Base-by-base conservation (phyloP, 306 rosid species). In the Spatholobus suberectus region DNA sequence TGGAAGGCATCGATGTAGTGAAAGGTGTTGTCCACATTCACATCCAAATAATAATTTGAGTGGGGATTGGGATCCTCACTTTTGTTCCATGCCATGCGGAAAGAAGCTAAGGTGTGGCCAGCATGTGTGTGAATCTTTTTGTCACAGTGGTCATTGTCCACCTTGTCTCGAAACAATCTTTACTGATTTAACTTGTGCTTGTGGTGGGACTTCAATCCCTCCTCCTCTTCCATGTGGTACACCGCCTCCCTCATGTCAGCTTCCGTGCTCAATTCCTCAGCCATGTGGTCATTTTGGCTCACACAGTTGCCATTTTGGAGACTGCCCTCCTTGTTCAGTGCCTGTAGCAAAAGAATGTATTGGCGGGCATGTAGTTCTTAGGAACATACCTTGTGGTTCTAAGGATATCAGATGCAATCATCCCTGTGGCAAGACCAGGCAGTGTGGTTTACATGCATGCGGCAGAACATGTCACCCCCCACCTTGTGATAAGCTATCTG, bases 241-340 rank as follows among this genome's bases (percentile, higher is more conserved):
- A 13, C 92, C 87, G 8, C 82, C 88, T 58, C 98, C 98, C 5
- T 87, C 97, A 24, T 95, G 98, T 87, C 97, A 93, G 51, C 92
- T 93, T 68, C 94, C 97, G 0, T 95, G 98, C 75, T 90, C 88
- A 4, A 86, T 93, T 44, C 94, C 97, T 73, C 98, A 93, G 87
- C 91, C 95, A 20, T 95, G 98, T 81, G 95, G 98, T 26, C 98
- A 95, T 87, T 70, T 89, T 35, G 87, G 95, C 78, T 90, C 97
- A 51, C 98, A 95, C 82, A 91, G 92, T 88, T 95, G 98, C 89
- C 98, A 95, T 87, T 93, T 93, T 81, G 98, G 98, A 78, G 97
- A 93, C 58, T 95, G 98, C 78, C 94, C 97, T 5, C 97, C 97
- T 32, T 95, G 98, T 87, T 86, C 97, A 0, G 97, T 95, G 83